Evolutionary conservation across 768 basidiomycete species (phyloP).

Genomic region (Lepiota subincarnata): DNA sequence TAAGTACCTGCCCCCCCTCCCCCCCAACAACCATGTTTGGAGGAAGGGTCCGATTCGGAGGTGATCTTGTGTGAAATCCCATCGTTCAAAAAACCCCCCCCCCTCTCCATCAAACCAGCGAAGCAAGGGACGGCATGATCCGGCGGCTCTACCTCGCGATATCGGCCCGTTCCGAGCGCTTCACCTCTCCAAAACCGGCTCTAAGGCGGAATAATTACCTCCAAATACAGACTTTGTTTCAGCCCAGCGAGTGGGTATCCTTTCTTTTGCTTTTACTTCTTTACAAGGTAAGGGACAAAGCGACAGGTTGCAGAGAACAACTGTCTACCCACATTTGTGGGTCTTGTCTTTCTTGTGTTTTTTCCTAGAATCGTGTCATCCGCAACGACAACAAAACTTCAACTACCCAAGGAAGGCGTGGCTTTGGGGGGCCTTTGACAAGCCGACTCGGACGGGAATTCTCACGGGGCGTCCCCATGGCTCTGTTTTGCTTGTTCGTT

Average conservation of each 20-base stretch:
- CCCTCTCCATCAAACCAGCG: too few relatives aligned
- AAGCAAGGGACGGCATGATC: constrained; percentile 3
- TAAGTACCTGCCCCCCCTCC: neutral
- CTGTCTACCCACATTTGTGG: too few relatives aligned
- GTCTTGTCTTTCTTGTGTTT: too few relatives aligned
- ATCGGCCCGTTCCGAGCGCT: neutral
- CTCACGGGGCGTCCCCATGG: neutral
- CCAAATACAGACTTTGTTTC: neutral
- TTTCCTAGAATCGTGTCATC: neutral
- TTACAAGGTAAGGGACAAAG: neutral
- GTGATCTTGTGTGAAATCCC: neutral
- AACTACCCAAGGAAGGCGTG: neutral
- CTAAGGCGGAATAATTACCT: neutral
- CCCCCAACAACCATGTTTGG: too few relatives aligned
- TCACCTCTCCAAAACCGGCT: too few relatives aligned
- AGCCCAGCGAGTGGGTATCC: neutral
- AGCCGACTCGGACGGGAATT: constrained; percentile 1
- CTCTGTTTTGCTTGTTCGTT: too few relatives aligned
- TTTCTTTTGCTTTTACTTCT: too few relatives aligned
- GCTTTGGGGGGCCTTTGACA: neutral
- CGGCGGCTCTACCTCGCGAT: neutral
- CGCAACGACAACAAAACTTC: neutral
- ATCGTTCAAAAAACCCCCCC: neutral
- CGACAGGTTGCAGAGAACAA: too few relatives aligned
- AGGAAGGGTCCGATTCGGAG: constrained; percentile 4